phyloP scores from a whole-genome alignment of 192 early-diverging fungal species.

The Blastocladiella britannica region DNA sequence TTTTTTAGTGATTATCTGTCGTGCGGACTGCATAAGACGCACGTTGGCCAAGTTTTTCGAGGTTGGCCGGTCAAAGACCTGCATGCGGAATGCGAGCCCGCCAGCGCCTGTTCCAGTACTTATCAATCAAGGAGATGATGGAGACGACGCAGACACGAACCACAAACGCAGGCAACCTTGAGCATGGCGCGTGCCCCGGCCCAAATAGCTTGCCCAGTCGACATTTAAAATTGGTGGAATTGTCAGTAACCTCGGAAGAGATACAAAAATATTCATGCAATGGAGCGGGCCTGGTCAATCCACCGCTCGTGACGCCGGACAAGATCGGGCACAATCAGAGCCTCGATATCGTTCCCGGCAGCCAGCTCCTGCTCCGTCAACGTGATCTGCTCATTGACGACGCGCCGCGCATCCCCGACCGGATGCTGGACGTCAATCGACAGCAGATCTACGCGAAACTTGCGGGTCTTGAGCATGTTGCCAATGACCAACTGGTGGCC shows the following conservation, averaged over 20 bases:
- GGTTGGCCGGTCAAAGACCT: neutral
- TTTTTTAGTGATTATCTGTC: too few relatives aligned
- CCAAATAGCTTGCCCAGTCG: too few relatives aligned
- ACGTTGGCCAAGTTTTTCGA: neutral
- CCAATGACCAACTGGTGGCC: constrained; percentile 95
- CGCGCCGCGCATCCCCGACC: neutral
- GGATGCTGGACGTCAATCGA: constrained; percentile 13
- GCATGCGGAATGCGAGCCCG: neutral
- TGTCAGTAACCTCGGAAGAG: too few relatives aligned
- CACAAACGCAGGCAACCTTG: neutral
- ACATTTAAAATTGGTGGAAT: too few relatives aligned
- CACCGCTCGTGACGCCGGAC: constrained; percentile 40
- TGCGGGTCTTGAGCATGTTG: constrained; percentile 76
- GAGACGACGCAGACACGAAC: too few relatives aligned
- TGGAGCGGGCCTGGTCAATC: too few relatives aligned
- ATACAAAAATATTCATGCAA: too few relatives aligned
- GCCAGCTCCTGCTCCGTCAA: constrained; percentile 28
- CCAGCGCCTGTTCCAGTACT: neutral
- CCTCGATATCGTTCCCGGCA: constrained; percentile 44
- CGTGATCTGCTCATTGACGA: constrained; percentile 15
- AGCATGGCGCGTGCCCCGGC: neutral
- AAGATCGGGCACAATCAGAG: constrained; percentile 46
- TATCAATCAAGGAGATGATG: too few relatives aligned
- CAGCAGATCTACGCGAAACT: constrained; percentile 54
- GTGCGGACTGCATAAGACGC: too few relatives aligned